Conservation (phyloP, 2,329 filamentous ascomycete species). For the Penicillium psychrosexuale region DNA sequence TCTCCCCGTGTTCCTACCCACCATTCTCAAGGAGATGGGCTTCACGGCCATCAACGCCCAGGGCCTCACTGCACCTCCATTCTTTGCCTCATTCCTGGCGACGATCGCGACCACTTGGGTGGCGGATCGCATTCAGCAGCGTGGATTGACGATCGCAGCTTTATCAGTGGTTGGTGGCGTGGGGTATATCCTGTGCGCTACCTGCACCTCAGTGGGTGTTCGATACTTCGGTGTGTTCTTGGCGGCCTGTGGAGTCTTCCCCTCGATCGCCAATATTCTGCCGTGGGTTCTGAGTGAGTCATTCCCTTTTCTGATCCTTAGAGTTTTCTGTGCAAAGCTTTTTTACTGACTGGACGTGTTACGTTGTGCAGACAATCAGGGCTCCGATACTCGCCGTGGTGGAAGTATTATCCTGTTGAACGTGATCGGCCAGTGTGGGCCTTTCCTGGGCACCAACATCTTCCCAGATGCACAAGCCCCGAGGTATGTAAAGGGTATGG, state of each 20-base stretch:
- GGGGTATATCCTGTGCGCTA: conserved; percentile 65
- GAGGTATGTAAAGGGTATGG: conserved; percentile 54
- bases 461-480: conserved; percentile 54
- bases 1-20: conserved; percentile 63
- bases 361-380: conserved; percentile 59
- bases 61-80: conserved; percentile 69
- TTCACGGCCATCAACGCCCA: conserved; percentile 66
- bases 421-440: conserved; percentile 63
- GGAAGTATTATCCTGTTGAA: conserved; percentile 65
- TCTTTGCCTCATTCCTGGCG: conserved; percentile 63
- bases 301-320: neutral
- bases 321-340: neutral
- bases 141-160: conserved; percentile 57
- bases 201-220: conserved; percentile 49
- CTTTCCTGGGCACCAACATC: conserved; percentile 61
- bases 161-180: conserved; percentile 57
- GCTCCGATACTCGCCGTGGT: conserved; percentile 64
- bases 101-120: conserved; percentile 61
- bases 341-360: neutral
- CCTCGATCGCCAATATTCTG: conserved; percentile 66
- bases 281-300: conserved; percentile 60
- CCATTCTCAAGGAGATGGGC: conserved; percentile 64
- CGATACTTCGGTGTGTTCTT: conserved; percentile 55
- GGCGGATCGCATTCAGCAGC: conserved; percentile 64
- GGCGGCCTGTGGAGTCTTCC: conserved; percentile 62